Conservation (phyloP, 1,284 basidiomycete species). For the Cutaneotrichosporon mucoides region DNA sequence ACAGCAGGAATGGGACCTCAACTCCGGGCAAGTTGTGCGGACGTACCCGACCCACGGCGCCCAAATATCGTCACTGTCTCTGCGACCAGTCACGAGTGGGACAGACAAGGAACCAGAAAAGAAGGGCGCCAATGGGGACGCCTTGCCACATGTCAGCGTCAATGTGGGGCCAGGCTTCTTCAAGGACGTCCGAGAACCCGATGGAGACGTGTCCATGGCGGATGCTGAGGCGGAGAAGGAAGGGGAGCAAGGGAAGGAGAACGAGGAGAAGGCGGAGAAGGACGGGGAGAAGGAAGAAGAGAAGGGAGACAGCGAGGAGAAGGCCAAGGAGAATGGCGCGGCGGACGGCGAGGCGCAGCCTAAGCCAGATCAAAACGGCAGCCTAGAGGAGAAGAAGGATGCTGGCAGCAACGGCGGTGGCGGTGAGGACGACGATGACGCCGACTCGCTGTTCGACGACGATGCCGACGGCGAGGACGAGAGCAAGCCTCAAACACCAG, state of each 20-base stretch:
- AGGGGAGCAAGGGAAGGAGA: conserved; percentile 17
- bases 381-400: no score
- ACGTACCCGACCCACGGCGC: conserved; percentile 78
- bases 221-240: conserved; percentile 13
- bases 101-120: conserved; percentile 2
- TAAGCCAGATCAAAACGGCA: no score
- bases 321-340: conserved; percentile 12
- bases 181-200: conserved; percentile 17
- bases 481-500: conserved; percentile 16
- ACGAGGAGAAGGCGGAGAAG: not conserved
- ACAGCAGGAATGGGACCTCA: conserved; percentile 90
- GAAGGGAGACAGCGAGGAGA: conserved; percentile 18
- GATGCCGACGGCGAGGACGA: conserved; percentile 38
- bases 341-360: no score
- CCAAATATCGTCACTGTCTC: conserved; percentile 76
- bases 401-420: no score
- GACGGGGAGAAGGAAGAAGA: not conserved
- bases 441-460: no score
- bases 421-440: no score
- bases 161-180: conserved; percentile 38
- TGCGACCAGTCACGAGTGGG: conserved; percentile 58
- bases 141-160: conserved; percentile 24
- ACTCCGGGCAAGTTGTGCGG: conserved; percentile 77
- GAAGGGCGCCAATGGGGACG: conserved; percentile 6
- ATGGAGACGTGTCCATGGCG: conserved; percentile 3